Percentiles rank a stretch among this genome's conserved stretches.
These are phyloP conservation scores for Mytilinidion resinicola DNA, from an alignment of 495 filamentous ascomycete genomes.

Conservation along the genomic window DNA sequence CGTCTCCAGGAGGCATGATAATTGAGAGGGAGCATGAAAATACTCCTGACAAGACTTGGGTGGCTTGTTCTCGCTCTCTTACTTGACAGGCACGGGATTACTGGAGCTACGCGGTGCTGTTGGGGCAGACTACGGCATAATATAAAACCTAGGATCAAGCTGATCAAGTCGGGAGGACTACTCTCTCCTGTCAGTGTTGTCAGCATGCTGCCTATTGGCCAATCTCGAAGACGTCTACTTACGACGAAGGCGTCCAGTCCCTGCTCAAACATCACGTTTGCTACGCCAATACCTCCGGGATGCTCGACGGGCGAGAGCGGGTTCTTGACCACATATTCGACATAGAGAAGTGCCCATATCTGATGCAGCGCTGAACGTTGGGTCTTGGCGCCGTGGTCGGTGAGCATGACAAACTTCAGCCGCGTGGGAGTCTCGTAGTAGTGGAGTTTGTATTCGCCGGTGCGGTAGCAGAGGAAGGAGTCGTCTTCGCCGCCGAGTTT, in stretches of 20 bases:
- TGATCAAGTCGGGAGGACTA: no score
- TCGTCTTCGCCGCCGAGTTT: slow-evolving; percentile 89
- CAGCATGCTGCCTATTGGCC: background rate
- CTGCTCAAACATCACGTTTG: slow-evolving; percentile 89
- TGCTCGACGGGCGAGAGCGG: slow-evolving; percentile 87
- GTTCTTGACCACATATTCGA: slow-evolving; percentile 96
- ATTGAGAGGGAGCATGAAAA: no score
- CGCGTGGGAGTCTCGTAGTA: slow-evolving; percentile 97
- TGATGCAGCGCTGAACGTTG: slow-evolving; percentile 92
- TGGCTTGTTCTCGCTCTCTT: no score
- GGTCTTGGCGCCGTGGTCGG: slow-evolving; percentile 79
- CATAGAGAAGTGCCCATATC: slow-evolving; percentile 96
- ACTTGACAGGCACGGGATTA: no score
- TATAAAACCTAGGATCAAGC: no score
- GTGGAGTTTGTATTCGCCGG: slow-evolving; percentile 93
- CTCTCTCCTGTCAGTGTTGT: no score
- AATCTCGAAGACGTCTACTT: slow-evolving; percentile 21
- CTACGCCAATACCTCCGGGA: slow-evolving; percentile 78
- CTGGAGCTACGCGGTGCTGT: no score
- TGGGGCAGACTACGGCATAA: no score
- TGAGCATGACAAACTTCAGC: slow-evolving; percentile 94
- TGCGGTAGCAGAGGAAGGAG: slow-evolving; percentile 85
- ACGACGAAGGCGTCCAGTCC: slow-evolving; percentile 82
- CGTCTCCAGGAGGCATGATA: no score
- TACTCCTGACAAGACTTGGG: no score